Base-by-base conservation (phyloP, 768 basidiomycete genomes). In the Kwoniella dejecticola region DNA sequence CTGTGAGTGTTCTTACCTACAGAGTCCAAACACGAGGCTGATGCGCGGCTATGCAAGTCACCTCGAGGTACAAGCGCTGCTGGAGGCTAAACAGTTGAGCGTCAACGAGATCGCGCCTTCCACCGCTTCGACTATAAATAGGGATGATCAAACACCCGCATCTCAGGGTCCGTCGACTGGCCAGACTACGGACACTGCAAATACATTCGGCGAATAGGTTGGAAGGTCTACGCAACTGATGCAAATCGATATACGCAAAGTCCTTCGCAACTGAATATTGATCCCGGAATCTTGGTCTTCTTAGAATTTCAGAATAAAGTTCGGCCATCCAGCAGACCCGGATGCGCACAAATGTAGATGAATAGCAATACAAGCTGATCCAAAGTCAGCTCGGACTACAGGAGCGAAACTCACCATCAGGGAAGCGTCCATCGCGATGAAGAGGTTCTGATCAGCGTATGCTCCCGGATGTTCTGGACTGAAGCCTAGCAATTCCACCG, bases 361-460 rank as follows among this genome's bases (percentile, higher is more conserved):
- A 55, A 17, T n/a, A 55, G 36, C 15, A 55, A 27, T 19, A 36
- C 53, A 13, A 55, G 33, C 36, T 38, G 36, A 38, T 8, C 36
- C 36, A 38, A 38, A 8, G 17, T 38, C 17, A 38, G 36, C 36
- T 38, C 8, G 8, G 36, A 38, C 24, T 30, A 52, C 29, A 12
- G 5, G 19, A 52, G 10, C 29, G 3, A 10, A 7, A 33, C 33
- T 52, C n/a, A 52, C 36, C 53, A 55, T 55, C 19, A 30, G 21
- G 11, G 38, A 40, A 7, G 53, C 38, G 31, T 55, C 53, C 10
- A 55, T 15, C 3, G 36, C 53, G 33, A 55, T 17, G 24, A 55
- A 55, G 36, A 55, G 10, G 38, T 44, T 55, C 40, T 55, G 53
- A 23, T 55, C 38, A 23, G 38, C 53, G n/a, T 55, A 55, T 21